Evolutionary conservation across 331 rosid genomes (phyloP).

Genomic region (Rhamnella rubrinervis): DNA sequence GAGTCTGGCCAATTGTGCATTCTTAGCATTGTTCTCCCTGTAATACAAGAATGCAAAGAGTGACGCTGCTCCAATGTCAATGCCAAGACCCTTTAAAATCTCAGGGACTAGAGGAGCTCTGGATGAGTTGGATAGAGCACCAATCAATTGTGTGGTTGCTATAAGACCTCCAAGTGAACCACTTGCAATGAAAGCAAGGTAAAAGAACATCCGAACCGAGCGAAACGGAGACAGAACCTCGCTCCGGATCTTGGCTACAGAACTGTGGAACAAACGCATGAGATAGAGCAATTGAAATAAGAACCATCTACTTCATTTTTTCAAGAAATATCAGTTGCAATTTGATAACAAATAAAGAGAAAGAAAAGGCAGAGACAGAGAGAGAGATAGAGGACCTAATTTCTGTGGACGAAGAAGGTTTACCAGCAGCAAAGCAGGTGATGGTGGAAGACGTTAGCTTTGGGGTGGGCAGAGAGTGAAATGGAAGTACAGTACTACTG

Average conservation of each 20-base stretch:
- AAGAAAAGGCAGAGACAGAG: background rate
- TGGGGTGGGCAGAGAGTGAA: conserved; percentile 1
- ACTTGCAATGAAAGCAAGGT: conserved; percentile 78
- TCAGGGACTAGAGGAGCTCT: conserved; percentile 54
- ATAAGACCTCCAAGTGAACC: conserved; percentile 70
- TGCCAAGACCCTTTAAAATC: conserved; percentile 65
- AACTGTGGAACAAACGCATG: conserved; percentile 59
- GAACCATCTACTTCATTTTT: too few relatives aligned
- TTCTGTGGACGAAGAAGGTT: conserved; percentile 58
- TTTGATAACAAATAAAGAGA: background rate
- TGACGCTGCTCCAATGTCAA: conserved; percentile 80
- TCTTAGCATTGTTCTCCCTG: conserved; percentile 76
- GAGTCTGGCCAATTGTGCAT: conserved; percentile 72
- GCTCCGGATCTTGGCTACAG: conserved; percentile 79
- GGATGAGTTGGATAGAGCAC: conserved; percentile 66
- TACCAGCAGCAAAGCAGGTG: conserved; percentile 64
- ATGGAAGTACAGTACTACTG: background rate
- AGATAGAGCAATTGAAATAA: conserved; percentile 1
- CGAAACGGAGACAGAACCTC: conserved; percentile 98
- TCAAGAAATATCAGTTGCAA: background rate
- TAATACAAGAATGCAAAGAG: conserved; percentile 72
- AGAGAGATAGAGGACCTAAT: conserved; percentile 50
- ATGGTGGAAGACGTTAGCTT: conserved; percentile 39
- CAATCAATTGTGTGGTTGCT: conserved; percentile 66
- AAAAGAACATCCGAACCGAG: conserved; percentile 93